phyloP scores from a whole-genome alignment of 176 grass and related monocot genomes.

The Rhynchospora tenuis region DNA sequence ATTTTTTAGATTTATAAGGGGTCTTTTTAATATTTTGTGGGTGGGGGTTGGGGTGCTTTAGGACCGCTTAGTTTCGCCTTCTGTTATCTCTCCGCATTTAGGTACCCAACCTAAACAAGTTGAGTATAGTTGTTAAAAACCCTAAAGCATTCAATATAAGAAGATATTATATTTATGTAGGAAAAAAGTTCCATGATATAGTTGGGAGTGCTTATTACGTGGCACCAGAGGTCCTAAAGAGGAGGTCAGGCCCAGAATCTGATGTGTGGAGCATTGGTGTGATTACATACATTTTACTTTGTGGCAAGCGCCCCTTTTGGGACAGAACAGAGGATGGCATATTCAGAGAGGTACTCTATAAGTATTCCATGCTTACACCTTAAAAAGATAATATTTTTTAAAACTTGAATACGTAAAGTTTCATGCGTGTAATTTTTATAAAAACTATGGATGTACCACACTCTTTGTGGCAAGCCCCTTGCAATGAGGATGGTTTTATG shows the following conservation, averaged over 20 bases:
- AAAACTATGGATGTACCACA: not conserved
- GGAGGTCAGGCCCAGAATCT: slow-evolving; percentile 80
- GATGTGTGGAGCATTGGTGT: slow-evolving; percentile 99
- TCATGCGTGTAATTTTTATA: not conserved
- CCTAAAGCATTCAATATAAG: not conserved
- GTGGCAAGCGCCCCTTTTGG: slow-evolving; percentile 98
- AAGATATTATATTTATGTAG: slow-evolving; percentile 38
- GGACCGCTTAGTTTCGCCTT: not conserved
- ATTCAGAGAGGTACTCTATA: slow-evolving; percentile 72
- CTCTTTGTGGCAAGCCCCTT: not conserved
- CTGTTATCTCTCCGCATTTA: not conserved
- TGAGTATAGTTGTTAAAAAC: not conserved
- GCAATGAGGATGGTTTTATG: not conserved
- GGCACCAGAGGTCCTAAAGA: slow-evolving; percentile 92
- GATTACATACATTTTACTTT: slow-evolving; percentile 98
- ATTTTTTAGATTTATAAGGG: too few relatives aligned
- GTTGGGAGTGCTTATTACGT: slow-evolving; percentile 99
- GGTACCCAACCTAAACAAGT: not conserved
- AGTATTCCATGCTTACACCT: not conserved
- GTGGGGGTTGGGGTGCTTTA: too few relatives aligned
- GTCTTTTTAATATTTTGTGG: too few relatives aligned
- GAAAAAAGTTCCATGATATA: slow-evolving; percentile 82
- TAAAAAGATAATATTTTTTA: not conserved
- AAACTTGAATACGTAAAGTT: not conserved
- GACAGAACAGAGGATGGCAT: slow-evolving; percentile 97